Conservation (phyloP, 2,329 filamentous ascomycete genomes). For the Daldinia sp. region DNA sequence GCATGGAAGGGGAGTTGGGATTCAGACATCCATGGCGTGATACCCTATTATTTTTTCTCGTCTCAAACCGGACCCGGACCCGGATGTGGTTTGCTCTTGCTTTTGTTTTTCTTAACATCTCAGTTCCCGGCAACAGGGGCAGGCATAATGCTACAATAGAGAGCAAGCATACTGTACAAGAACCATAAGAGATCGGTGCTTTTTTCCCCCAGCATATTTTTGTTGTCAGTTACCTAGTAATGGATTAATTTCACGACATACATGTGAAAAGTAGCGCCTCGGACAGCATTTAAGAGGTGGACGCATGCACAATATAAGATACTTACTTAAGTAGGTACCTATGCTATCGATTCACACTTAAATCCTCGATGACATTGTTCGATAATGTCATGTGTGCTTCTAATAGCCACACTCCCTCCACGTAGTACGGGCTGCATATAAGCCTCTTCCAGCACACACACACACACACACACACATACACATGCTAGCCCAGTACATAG, state of each 20-base stretch:
- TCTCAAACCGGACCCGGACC: conserved; percentile 2
- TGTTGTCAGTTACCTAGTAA: not conserved
- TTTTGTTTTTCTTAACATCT: not conserved
- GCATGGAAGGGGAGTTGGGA: conserved; percentile 37
- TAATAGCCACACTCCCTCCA: not conserved
- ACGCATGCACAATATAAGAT: no score
- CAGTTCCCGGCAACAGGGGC: not conserved
- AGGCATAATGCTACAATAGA: conserved; percentile 3
- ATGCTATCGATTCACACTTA: not conserved
- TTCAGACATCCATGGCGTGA: conserved; percentile 33
- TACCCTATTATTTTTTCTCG: conserved; percentile 31
- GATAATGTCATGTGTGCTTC: not conserved
- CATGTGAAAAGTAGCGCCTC: not conserved
- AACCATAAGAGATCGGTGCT: not conserved
- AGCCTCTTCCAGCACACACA: not conserved
- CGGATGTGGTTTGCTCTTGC: conserved; percentile 2
- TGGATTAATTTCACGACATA: not conserved
- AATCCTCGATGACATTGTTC: not conserved
- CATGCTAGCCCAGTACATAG: no score
- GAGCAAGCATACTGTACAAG: not conserved
- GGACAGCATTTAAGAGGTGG: no score
- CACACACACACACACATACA: not conserved
- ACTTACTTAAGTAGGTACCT: no score
- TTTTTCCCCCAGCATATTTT: not conserved
- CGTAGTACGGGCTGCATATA: not conserved